Percentiles rank a stretch among this genome's conserved stretches.
Conservation (phyloP, 192 early-diverging fungal species). For the Entomortierella parvispora region DNA sequence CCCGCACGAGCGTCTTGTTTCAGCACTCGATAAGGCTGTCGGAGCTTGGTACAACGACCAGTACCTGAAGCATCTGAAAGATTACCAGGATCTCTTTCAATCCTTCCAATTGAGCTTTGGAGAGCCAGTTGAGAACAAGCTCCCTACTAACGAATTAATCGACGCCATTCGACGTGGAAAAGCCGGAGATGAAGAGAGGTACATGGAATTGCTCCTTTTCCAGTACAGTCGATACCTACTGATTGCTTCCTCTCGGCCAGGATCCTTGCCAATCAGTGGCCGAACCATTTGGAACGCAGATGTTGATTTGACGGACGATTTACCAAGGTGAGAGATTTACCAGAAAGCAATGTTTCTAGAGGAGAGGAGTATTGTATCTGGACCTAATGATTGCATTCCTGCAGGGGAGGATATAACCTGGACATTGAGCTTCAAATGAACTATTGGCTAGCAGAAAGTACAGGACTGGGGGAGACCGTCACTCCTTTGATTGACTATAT, state of each 20-base stretch:
- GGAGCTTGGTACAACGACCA: conserved; percentile 25
- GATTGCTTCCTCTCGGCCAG: conserved; percentile 35
- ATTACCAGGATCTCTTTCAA: conserved; percentile 17
- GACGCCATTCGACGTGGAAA: background rate
- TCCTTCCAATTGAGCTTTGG: conserved; percentile 23
- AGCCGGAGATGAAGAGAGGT: conserved; percentile 11
- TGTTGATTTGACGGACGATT: background rate
- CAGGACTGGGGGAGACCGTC: conserved; percentile 44
- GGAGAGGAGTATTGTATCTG: too few species aligned
- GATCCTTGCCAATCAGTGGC: conserved; percentile 44
- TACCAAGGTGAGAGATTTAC: conserved; percentile 12
- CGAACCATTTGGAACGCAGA: conserved; percentile 12
- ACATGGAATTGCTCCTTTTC: conserved; percentile 29
- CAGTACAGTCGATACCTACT: conserved; percentile 46
- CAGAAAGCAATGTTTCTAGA: background rate
- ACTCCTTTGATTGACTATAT: conserved; percentile 47
- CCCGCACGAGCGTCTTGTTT: conserved; percentile 27
- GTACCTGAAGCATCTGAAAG: conserved; percentile 27
- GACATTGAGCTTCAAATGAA: conserved; percentile 46
- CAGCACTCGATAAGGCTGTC: conserved; percentile 15
- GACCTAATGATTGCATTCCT: background rate
- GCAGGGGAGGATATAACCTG: conserved; percentile 40
- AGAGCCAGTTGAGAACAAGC: background rate
- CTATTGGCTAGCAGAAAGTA: conserved; percentile 49
- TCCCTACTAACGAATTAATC: conserved; percentile 32